Conservation (phyloP, 2,329 filamentous ascomycete genomes). For the Fusarium robinianum region DNA sequence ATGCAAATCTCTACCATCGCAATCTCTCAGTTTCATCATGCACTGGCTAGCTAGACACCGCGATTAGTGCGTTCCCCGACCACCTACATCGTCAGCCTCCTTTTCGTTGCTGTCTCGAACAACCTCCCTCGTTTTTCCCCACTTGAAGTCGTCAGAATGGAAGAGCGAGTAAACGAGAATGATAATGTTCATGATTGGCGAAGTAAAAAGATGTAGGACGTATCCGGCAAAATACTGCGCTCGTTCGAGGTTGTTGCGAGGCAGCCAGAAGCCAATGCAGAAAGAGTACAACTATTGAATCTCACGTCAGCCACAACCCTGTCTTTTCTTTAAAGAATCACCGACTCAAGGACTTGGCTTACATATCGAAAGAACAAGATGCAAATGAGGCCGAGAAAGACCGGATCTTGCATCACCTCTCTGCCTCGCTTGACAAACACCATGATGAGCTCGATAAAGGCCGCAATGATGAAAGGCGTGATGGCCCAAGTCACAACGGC, state of each 20-base stretch:
- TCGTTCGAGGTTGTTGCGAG: conserved; percentile 45
- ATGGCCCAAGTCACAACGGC: conserved; percentile 54
- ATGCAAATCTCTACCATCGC: too few species aligned
- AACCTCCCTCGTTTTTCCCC: conserved; percentile 52
- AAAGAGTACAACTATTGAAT: conserved; percentile 46
- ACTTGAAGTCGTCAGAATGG: conserved; percentile 51
- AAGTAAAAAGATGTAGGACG: conserved; percentile 44
- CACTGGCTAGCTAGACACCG: neutral
- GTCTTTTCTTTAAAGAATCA: conserved; percentile 1
- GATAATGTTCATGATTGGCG: conserved; percentile 50
- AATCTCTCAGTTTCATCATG: too few species aligned
- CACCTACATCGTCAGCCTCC: conserved; percentile 31
- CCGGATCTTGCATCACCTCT: conserved; percentile 41
- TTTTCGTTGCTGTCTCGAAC: conserved; percentile 36
- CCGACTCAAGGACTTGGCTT: conserved; percentile 31
- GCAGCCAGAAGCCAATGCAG: conserved; percentile 49
- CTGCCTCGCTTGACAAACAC: conserved; percentile 41
- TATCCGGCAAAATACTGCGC: conserved; percentile 47
- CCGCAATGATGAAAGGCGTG: conserved; percentile 50
- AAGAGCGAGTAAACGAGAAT: conserved; percentile 49
- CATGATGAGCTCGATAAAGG: conserved; percentile 44
- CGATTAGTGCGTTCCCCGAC: conserved; percentile 33
- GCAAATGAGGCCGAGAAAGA: conserved; percentile 45
- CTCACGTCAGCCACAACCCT: conserved; percentile 16
- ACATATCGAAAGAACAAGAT: conserved; percentile 47